Base-by-base conservation (phyloP, 495 filamentous ascomycete genomes). In the Rostrohypoxylon terebratum region DNA sequence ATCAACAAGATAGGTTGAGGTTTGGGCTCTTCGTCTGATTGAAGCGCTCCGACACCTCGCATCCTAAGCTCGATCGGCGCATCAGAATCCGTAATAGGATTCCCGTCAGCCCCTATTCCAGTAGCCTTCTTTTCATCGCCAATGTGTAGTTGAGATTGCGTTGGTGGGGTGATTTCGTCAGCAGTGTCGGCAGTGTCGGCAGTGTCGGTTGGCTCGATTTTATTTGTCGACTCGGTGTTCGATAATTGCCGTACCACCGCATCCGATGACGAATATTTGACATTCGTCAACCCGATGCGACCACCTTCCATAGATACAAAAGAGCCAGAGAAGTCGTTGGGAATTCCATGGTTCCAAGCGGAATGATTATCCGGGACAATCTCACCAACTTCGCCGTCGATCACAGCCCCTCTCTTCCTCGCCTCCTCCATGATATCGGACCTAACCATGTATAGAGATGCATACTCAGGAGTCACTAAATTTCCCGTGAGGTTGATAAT, bases 401-500 rank as follows among this genome's bases (percentile, higher is more conserved):
- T 45, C 42, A 45, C 42, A 8, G 48, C 21, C n/a, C 48, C 48
- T 11, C 48, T 53, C 13, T 5, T 11, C 9, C 25, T 28, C 20
- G 48, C 48, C 48, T 53, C 48, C 48, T 53, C n/a, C 48, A 53
- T 53, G 13, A 53, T 13, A 14, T 53, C 48, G 4, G 48, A 53
- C 13, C 48, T 28, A 1, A 53, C 25, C 48, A 53, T 53, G 9
- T 53, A 53, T 31, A 53, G 20, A 4, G 48, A 13, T 10, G 48
- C 48, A 28, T 53, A 53, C 20, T 53, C 20, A 5, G 48, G 25
- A 9, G 48, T 53, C 2, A 31, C 18, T 9, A 53, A 10, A 28
- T 71, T 72, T 3, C 73, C 82, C 4, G 83, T 4, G 1, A 86
- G 55, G 71, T 87, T 86, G 8, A 86, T 36, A 11, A 85, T 61